Percentiles rank a stretch among this genome's conserved stretches.
phyloP scores from a whole-genome alignment of 2,329 filamentous ascomycete genomes.

The Trichoderma lentiforme region DNA sequence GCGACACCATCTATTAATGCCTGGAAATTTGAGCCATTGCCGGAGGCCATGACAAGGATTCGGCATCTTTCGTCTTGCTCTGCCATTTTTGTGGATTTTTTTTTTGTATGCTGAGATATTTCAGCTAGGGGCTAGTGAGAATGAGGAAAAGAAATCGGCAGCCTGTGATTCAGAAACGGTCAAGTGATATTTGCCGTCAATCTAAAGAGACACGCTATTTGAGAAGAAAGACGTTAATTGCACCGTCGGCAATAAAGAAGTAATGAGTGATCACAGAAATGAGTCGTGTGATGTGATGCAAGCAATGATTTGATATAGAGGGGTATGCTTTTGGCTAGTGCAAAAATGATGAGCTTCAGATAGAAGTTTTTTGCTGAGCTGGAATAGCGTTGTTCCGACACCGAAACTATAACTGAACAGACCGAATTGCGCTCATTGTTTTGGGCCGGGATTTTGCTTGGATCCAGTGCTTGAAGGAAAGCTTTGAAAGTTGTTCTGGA shows the following conservation, averaged over 20 bases:
- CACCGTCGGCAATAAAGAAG: neutral
- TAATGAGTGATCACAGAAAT: neutral
- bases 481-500: neutral
- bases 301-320: neutral
- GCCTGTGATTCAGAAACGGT: neutral
- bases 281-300: neutral
- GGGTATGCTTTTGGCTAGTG: neutral
- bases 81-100: constrained; percentile 15
- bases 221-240: too few relatives aligned
- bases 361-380: neutral
- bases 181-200: neutral
- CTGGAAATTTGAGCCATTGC: constrained; percentile 51
- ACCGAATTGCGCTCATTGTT: neutral
- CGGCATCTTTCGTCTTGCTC: constrained; percentile 36
- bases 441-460: neutral
- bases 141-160: too few relatives aligned
- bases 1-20: constrained; percentile 42
- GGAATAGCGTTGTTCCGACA: neutral
- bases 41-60: constrained; percentile 67
- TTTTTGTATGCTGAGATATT: neutral
- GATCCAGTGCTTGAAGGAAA: neutral
- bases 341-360: neutral
- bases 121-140: too few relatives aligned
- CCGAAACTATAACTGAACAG: neutral
- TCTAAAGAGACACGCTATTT: too few relatives aligned